Evolutionary conservation across 345 rosid genomes (phyloP).

Genomic region (Fremontodendron californicum): DNA sequence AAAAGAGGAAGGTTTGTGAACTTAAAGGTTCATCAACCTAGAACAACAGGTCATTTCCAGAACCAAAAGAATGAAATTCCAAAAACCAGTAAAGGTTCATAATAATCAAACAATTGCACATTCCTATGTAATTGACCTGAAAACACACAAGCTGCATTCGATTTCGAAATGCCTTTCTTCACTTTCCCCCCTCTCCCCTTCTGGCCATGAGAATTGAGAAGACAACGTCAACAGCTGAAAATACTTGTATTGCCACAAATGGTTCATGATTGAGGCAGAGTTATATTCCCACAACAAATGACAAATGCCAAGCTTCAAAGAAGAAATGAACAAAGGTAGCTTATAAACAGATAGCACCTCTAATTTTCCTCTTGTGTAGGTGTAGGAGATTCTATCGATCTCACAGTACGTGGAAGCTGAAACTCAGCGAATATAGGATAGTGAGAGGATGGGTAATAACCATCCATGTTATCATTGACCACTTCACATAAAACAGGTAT

Average conservation of each 20-base stretch:
- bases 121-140: neutral
- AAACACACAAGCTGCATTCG: neutral
- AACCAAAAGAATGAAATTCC: neutral
- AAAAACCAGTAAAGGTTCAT: neutral
- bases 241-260: neutral
- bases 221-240: neutral
- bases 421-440: slow-evolving; percentile 90
- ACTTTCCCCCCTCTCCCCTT: neutral
- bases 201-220: neutral
- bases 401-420: slow-evolving; percentile 50
- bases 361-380: neutral
- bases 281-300: neutral
- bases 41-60: neutral
- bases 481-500: slow-evolving; percentile 75
- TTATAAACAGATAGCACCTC: neutral
- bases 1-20: neutral
- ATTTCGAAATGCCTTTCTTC: neutral
- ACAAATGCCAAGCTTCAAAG: neutral
- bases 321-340: neutral
- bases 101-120: neutral
- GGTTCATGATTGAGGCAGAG: neutral
- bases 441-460: slow-evolving; percentile 82
- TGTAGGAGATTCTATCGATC: slow-evolving; percentile 1
- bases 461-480: slow-evolving; percentile 79
- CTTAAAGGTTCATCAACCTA: neutral